These are phyloP conservation scores for Paspalum notatum DNA, from an alignment of 176 grass and related monocot species.

Conservation along the genomic window DNA sequence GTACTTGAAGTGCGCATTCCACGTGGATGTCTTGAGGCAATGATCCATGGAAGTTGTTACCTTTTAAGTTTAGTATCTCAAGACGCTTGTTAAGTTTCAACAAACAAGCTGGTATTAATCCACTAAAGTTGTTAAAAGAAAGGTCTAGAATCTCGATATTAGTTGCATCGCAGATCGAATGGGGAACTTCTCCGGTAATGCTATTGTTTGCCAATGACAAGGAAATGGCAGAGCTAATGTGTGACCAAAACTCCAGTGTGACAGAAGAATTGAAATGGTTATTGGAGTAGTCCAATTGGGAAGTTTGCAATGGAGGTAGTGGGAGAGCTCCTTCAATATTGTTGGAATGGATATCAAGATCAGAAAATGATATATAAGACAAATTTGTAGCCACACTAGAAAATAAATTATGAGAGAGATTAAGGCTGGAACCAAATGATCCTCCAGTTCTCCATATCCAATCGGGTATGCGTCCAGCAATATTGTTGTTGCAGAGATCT, in stretches of 20 bases:
- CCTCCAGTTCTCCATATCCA: slow-evolving; percentile 58
- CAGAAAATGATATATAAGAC: not conserved
- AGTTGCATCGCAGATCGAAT: slow-evolving; percentile 4
- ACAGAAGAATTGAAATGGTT: slow-evolving; percentile 48
- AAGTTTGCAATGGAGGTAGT: slow-evolving; percentile 37
- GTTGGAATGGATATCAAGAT: slow-evolving; percentile 56
- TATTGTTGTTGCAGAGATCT: slow-evolving; percentile 65
- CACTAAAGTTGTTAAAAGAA: not conserved
- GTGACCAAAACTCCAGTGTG: slow-evolving; percentile 20
- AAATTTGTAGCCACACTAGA: not conserved
- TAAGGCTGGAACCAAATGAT: not conserved
- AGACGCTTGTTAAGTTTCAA: not conserved
- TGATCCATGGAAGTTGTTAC: not conserved
- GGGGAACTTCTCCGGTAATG: not conserved
- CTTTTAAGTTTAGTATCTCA: not conserved
- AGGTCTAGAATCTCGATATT: not conserved
- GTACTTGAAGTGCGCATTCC: not conserved
- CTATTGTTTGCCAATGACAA: not conserved
- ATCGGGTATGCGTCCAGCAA: slow-evolving; percentile 45
- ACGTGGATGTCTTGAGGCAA: not conserved
- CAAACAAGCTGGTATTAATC: slow-evolving; percentile 4
- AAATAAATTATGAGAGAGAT: slow-evolving; percentile 59
- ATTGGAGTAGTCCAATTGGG: slow-evolving; percentile 49
- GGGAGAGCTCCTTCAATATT: slow-evolving; percentile 56
- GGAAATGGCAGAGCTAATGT: not conserved